These are phyloP conservation scores for Manihot esculenta DNA, from an alignment of 441 rosid genomes.

Conservation along the genomic window DNA sequence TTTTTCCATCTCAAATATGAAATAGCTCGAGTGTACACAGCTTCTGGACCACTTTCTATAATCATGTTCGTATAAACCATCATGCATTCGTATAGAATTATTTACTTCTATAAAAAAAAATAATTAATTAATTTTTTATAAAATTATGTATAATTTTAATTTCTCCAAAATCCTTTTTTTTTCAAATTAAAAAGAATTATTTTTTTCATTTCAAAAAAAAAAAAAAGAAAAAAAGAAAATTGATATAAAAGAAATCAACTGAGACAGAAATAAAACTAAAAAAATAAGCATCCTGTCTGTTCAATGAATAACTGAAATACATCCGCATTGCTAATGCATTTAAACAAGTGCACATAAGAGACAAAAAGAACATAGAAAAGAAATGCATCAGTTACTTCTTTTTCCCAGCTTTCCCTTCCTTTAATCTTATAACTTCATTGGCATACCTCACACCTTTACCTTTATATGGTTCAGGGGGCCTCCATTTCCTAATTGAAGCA, in stretches of 20 bases:
- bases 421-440: conserved; percentile 65
- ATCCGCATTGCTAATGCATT: conserved; percentile 3
- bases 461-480: conserved; percentile 95
- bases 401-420: conserved; percentile 93
- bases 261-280: neutral
- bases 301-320: conserved; percentile 6
- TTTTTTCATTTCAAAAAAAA: no score
- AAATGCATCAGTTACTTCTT: conserved; percentile 49
- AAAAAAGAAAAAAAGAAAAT: no score
- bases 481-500: conserved; percentile 85
- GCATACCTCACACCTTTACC: conserved; percentile 92
- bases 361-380: neutral
- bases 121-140: no score
- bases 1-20: no score
- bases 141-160: no score
- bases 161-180: no score
- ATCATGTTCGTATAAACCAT: neutral
- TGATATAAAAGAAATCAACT: no score
- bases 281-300: conserved; percentile 12
- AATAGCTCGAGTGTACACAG: no score
- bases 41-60: neutral
- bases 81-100: no score
- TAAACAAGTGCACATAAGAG: conserved; percentile 5
- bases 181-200: no score
- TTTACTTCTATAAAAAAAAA: no score